phyloP scores from a whole-genome alignment of 495 filamentous ascomycete species.

The Aspergillus biplanus region DNA sequence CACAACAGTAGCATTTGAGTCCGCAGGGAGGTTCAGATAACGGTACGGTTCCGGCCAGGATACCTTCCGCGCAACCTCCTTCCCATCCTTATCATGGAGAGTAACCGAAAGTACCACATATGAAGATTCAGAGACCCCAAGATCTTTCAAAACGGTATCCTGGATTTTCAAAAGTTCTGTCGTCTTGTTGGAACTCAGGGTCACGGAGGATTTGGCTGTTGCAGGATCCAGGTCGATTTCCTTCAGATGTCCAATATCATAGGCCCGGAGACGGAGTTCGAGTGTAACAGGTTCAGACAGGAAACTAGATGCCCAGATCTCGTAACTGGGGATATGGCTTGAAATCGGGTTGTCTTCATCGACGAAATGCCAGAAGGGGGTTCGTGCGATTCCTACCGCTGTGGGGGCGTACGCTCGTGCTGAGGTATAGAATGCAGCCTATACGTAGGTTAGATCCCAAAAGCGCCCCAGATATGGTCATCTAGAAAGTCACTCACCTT shows the following conservation, averaged over 20 bases:
- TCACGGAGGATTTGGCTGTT: neutral
- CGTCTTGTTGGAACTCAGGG: neutral
- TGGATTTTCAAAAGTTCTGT: neutral
- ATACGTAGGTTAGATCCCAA: neutral
- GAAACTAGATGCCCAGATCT: neutral
- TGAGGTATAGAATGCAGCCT: neutral
- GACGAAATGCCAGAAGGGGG: neutral
- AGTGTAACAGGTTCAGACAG: neutral
- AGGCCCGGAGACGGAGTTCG: neutral
- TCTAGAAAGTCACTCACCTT: too few relatives aligned
- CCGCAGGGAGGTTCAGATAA: neutral
- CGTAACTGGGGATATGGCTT: neutral
- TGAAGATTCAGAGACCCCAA: neutral
- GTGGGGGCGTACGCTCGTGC: neutral
- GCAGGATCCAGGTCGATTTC: neutral
- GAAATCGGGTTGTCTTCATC: neutral
- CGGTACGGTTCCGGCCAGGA: slow-evolving; percentile 10
- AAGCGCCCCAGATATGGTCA: too few relatives aligned
- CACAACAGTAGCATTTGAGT: neutral
- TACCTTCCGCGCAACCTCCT: slow-evolving; percentile 3
- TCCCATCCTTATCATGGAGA: slow-evolving; percentile 1
- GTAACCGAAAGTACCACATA: neutral
- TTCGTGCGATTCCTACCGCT: neutral
- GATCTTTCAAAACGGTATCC: neutral
- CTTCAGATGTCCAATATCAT: neutral